phyloP scores from a whole-genome alignment of 106 monocot genomes.

The Dendrobium officinale region DNA sequence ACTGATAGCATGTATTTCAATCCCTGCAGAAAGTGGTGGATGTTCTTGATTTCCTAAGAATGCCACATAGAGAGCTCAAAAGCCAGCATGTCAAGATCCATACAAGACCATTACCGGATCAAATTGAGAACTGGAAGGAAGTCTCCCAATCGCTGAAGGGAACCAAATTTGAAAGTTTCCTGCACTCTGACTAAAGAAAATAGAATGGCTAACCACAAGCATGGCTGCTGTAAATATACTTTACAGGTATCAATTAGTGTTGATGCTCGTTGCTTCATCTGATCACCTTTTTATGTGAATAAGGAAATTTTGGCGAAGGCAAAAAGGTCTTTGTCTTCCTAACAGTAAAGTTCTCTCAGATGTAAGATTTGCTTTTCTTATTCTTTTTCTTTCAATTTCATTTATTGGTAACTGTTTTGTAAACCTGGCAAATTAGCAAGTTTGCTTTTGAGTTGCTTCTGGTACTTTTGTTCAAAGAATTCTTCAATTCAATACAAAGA shows the following conservation, averaged over 20 bases:
- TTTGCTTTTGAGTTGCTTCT: neutral
- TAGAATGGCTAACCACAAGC: neutral
- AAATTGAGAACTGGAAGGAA: conserved; percentile 63
- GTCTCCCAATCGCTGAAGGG: conserved; percentile 53
- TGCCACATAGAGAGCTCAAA: conserved; percentile 49
- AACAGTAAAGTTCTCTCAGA: neutral
- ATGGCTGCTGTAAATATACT: neutral
- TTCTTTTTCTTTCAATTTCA: neutral
- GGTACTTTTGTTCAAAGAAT: neutral
- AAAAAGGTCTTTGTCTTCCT: neutral
- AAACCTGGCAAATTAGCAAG: neutral
- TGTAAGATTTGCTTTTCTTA: neutral
- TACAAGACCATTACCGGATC: conserved; percentile 51
- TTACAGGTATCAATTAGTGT: conserved; percentile 3
- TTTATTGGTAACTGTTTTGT: neutral
- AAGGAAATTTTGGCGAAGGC: too few relatives aligned
- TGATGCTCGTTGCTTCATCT: neutral
- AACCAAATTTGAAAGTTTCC: conserved; percentile 52
- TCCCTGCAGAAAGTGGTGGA: conserved; percentile 44
- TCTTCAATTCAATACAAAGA: neutral
- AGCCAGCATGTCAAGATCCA: conserved; percentile 93
- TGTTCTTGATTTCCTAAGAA: conserved; percentile 64
- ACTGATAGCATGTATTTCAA: neutral
- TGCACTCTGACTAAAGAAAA: conserved; percentile 32
- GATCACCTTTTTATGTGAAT: neutral